Base-by-base conservation (phyloP, 352 stramenopile species). In the Globisporangium solare region DNA sequence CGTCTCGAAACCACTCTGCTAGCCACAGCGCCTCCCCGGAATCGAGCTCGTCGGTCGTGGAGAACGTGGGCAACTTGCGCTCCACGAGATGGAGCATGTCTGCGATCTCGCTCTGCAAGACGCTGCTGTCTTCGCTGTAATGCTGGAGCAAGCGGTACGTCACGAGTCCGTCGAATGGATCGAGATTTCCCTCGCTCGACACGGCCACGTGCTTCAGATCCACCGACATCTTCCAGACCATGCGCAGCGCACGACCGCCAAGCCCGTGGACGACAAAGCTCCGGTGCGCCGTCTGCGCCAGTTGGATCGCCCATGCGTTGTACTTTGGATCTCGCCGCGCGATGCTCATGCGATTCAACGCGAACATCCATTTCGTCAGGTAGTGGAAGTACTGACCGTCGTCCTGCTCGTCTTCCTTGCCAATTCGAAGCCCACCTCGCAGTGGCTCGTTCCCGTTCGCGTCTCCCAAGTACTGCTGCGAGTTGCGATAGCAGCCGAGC, bases 381-480 rank as follows among this genome's bases (percentile, higher is more conserved):
- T 74, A 74, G 60, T 74, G 67, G 31, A 67, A 71, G 47, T 74
- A 74, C 63, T 74, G 67, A 11, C 67, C 67, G 54, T 74, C 67
- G 21, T 74, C 67, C 10, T 59, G 21, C 7, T 59, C 55, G 31
- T 68, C 56, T 11, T 64, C 58, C 47, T 74, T 74, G 52, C 67
- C 67, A 45, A 74, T 74, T 43, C 67, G 63, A 12, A 74, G 60
- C 3, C 67, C 67, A 14, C 67, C 67, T 2, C 37, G 51, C 22
- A 55, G 65, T 11, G 67, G 67, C 20, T 54, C 24, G 11, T 35
- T 31, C 4, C 14, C 42, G 8, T 47, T 56, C 5, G 63, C 55
- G 15, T 31, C 31, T 4, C 47, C 47, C 35, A 74, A 48, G 8
- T 54, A 60, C 20, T 48, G 55, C 41, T 37, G 24, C 15, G 66